phyloP scores from a whole-genome alignment of 2,329 filamentous ascomycete genomes.

The Colletotrichum sp. region DNA sequence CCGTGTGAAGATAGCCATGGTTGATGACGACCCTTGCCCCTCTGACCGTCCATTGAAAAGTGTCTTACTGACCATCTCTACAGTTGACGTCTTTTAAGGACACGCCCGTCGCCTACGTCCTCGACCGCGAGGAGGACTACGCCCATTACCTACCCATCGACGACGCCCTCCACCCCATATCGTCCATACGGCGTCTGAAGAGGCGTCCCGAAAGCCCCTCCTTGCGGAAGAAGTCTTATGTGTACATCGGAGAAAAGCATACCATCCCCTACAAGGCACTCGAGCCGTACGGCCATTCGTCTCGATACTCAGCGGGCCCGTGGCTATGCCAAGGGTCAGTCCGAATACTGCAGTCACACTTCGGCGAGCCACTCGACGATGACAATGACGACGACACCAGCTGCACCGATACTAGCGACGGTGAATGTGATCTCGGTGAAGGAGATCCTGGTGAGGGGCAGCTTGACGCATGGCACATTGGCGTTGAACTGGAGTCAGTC shows the following conservation, averaged over 20 bases:
- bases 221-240: background rate
- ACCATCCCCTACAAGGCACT: background rate
- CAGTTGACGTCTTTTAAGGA: background rate
- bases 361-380: background rate
- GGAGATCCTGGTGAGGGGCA: background rate
- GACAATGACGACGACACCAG: background rate
- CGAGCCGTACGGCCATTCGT: rapidly evolving
- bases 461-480: background rate
- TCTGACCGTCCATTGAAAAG: rapidly evolving
- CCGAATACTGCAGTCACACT: background rate
- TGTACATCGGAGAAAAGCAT: background rate
- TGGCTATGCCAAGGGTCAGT: background rate
- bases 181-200: background rate
- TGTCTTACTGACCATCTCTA: background rate
- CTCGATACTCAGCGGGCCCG: background rate
- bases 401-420: background rate
- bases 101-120: background rate
- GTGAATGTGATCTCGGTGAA: rapidly evolving
- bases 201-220: background rate
- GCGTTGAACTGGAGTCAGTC: background rate
- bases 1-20: background rate
- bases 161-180: background rate
- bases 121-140: background rate
- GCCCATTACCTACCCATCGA: background rate
- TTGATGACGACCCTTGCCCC: background rate